These are phyloP conservation scores for Phytophthora macrochlamydospora DNA, from an alignment of 352 stramenopile genomes.

Conservation along the genomic window DNA sequence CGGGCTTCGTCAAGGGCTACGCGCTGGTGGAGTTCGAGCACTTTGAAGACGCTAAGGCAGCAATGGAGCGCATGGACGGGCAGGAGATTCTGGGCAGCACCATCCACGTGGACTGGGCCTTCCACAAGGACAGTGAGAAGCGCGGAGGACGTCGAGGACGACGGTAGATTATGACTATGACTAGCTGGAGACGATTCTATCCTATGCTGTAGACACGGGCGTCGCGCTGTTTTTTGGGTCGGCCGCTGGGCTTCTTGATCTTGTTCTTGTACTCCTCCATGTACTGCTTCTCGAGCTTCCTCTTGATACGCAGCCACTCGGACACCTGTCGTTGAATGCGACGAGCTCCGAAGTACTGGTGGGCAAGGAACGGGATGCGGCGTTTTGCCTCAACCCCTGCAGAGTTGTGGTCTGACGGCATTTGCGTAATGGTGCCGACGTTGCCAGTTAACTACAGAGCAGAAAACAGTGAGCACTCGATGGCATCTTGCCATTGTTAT, in stretches of 20 bases:
- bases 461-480: neutral
- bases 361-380: slow-evolving; percentile 57
- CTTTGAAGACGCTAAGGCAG: slow-evolving; percentile 90
- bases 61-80: slow-evolving; percentile 93
- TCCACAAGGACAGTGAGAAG: slow-evolving; percentile 61
- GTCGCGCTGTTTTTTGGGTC: slow-evolving; percentile 69
- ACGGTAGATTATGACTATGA: slow-evolving; percentile 41
- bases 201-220: slow-evolving; percentile 66
- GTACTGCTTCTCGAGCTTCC: slow-evolving; percentile 56
- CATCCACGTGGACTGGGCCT: slow-evolving; percentile 95
- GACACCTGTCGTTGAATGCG: slow-evolving; percentile 58
- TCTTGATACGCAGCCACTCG: slow-evolving; percentile 61
- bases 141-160: slow-evolving; percentile 44
- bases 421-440: slow-evolving; percentile 36
- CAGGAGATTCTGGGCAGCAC: slow-evolving; percentile 89
- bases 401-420: slow-evolving; percentile 32
- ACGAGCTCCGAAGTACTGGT: slow-evolving; percentile 68
- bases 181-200: slow-evolving; percentile 16
- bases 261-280: slow-evolving; percentile 82
- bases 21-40: slow-evolving; percentile 94
- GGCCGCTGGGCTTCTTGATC: slow-evolving; percentile 70
- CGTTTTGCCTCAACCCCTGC: slow-evolving; percentile 14
- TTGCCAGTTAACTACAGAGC: slow-evolving; percentile 24
- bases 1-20: slow-evolving; percentile 97
- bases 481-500: neutral